These are phyloP conservation scores for Akebia trifoliata DNA, from an alignment of 164 flowering plant species.

Conservation along the genomic window DNA sequence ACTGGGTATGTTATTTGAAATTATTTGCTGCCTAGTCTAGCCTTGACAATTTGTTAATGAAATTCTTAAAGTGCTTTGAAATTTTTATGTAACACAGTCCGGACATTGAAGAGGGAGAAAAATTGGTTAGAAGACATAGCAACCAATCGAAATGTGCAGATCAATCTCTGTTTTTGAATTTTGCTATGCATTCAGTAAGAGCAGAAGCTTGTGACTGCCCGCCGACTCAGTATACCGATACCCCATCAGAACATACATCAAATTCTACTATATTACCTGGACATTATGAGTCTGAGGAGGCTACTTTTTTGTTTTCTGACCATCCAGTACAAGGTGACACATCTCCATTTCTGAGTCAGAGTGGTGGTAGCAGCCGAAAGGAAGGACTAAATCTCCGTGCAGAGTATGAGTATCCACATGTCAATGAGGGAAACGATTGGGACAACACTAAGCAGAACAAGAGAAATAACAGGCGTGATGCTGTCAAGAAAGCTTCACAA, in stretches of 20 bases:
- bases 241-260: slow-evolving; percentile 34
- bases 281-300: slow-evolving; percentile 28
- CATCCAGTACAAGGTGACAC: slow-evolving; percentile 24
- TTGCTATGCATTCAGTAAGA: slow-evolving; percentile 97
- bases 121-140: slow-evolving; percentile 60
- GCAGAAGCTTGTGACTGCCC: slow-evolving; percentile 99
- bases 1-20: slow-evolving; percentile 51
- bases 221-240: slow-evolving; percentile 43
- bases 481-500: slow-evolving; percentile 57
- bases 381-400: slow-evolving; percentile 26
- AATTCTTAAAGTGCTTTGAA: neutral
- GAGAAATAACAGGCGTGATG: slow-evolving; percentile 42
- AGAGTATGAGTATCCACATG: slow-evolving; percentile 36
- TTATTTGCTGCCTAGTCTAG: neutral
- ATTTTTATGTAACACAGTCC: slow-evolving; percentile 47
- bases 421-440: slow-evolving; percentile 40
- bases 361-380: slow-evolving; percentile 22
- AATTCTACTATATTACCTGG: slow-evolving; percentile 51
- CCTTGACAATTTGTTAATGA: slow-evolving; percentile 1
- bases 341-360: slow-evolving; percentile 23
- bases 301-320: slow-evolving; percentile 28
- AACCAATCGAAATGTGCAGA: slow-evolving; percentile 72
- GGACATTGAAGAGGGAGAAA: slow-evolving; percentile 93
- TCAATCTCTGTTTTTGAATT: slow-evolving; percentile 72
- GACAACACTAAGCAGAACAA: slow-evolving; percentile 47